Evolutionary conservation across 2,329 filamentous ascomycete species (phyloP).

Genomic region (Hypoxylon sp.): DNA sequence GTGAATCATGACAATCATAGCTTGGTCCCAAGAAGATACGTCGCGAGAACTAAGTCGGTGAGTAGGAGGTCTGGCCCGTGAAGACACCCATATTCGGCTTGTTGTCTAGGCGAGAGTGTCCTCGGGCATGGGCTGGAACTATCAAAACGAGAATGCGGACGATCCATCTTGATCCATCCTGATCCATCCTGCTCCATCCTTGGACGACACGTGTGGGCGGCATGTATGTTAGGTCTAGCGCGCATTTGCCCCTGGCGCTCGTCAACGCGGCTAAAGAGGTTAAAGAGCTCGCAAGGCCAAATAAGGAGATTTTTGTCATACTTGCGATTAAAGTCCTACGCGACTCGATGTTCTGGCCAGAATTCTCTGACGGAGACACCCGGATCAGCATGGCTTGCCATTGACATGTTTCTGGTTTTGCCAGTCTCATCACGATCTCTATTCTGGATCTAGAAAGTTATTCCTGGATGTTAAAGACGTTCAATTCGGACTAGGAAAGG

Average conservation of each 20-base stretch:
- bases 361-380: conserved; percentile 43
- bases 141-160: conserved; percentile 28
- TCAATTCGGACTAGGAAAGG: conserved; percentile 4
- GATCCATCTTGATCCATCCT: conserved; percentile 23
- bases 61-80: conserved; percentile 30
- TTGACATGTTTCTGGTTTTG: conserved; percentile 29
- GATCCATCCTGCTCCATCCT: conserved; percentile 22
- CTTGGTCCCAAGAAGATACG: background rate
- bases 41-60: conserved; percentile 19
- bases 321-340: conserved; percentile 42
- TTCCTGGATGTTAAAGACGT: background rate
- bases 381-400: conserved; percentile 29
- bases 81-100: conserved; percentile 11
- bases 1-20: background rate
- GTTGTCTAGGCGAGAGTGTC: conserved; percentile 10
- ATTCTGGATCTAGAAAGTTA: conserved; percentile 10
- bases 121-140: conserved; percentile 23
- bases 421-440: conserved; percentile 4
- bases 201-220: conserved; percentile 27
- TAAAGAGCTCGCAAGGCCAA: conserved; percentile 47
- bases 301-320: conserved; percentile 36
- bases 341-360: conserved; percentile 36
- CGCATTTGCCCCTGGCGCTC: conserved; percentile 41
- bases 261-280: conserved; percentile 53
- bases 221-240: conserved; percentile 40